Evolutionary conservation across 2,329 filamentous ascomycete genomes (phyloP).

Genomic region (Fusarium tuaranense): DNA sequence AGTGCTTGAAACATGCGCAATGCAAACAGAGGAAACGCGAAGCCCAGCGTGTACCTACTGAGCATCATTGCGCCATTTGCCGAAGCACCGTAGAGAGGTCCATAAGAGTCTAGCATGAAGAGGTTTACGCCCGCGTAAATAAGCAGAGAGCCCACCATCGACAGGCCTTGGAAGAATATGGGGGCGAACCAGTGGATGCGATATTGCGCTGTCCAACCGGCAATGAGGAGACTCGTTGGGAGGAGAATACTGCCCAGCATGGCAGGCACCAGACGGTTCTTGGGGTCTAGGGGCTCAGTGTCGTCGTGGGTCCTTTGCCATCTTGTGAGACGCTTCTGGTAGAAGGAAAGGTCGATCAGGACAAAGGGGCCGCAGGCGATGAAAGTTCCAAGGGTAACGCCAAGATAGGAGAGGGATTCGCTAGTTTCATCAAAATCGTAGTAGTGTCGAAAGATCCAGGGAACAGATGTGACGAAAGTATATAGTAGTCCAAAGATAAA

Average conservation of each 20-base stretch:
- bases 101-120: constrained; percentile 31
- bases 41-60: constrained; percentile 25
- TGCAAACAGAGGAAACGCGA: constrained; percentile 25
- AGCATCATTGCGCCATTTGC: constrained; percentile 30
- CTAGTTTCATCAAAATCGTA: constrained; percentile 6
- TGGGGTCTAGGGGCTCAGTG: background rate
- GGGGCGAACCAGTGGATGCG: constrained; percentile 15
- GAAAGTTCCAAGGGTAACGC: constrained; percentile 21
- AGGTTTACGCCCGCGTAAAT: constrained; percentile 25
- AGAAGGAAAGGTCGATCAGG: constrained; percentile 26
- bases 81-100: constrained; percentile 19
- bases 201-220: constrained; percentile 29
- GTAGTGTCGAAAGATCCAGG: constrained; percentile 26
- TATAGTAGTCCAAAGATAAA: constrained; percentile 31
- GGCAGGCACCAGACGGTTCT: constrained; percentile 24
- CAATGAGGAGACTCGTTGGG: constrained; percentile 5
- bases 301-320: constrained; percentile 5
- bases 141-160: constrained; percentile 15
- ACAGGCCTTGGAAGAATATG: constrained; percentile 20
- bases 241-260: constrained; percentile 29
- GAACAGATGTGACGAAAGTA: constrained; percentile 30
- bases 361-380: constrained; percentile 23
- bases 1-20: constrained; percentile 28
- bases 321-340: constrained; percentile 17
- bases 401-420: constrained; percentile 25